Base-by-base conservation (phyloP, 768 basidiomycete species). In the Cystobasidium onofrii region DNA sequence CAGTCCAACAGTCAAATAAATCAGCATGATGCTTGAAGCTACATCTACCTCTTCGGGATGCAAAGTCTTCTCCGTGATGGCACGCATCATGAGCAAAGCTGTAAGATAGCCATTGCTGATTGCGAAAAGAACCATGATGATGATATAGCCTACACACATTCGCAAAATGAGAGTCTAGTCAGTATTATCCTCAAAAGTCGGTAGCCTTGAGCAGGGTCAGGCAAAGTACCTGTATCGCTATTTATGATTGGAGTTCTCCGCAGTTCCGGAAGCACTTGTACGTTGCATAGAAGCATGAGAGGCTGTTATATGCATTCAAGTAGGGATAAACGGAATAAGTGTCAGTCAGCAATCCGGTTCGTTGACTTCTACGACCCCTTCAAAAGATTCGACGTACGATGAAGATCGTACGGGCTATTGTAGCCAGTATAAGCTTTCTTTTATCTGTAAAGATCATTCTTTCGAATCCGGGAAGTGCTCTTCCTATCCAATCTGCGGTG, bases 251-350 rank as follows among this genome's bases (percentile, higher is more conserved):
- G 50, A 2, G 50, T 44, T 0, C 55, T 36, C 1, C 20, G 13
- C 0, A 33, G 52, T 23, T 44, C 73, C 1, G 39, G 17, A 33
- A 13, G 20, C 18, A 74, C 63, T 20, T 76, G 73, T 25, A 77
- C 75, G 69, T 79, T 79, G 73, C 79, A 79, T 17, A 78, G 33
- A 4, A 79, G 71, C 69, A 79, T 77, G 7, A 79, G 64, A 0
- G 79, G 79, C 78, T 79, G n/a, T n/a, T n/a, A n/a, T n/a, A n/a
- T n/a, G n/a, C n/a, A n/a, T n/a, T n/a, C n/a, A n/a, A n/a, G n/a
- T n/a, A 75, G 36, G 9, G 43, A 20, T 17, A 15, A 6, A 4
- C 50, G n/a, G 25, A 12, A 44, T 23, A 25, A 23, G 31, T 23
- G 43, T 15, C 4, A 18, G 1, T n/a, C 17, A 46, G 9, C n/a